Conservation (phyloP, 176 grass and related monocot genomes). For the Pontederia crassipes region DNA sequence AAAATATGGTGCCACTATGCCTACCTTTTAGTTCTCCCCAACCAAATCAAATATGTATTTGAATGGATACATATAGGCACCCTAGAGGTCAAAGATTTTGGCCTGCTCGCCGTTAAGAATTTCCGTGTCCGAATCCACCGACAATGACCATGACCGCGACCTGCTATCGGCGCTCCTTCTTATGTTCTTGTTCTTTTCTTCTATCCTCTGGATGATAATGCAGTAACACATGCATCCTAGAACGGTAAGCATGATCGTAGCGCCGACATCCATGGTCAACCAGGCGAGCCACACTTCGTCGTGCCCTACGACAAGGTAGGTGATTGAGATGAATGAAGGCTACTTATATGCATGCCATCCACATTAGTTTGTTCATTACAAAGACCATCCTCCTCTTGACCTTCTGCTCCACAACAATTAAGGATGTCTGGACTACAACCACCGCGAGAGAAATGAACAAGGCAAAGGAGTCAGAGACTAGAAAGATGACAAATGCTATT, state of each 20-base stretch:
- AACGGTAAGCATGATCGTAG: neutral
- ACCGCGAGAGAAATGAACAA: slow-evolving; percentile 93
- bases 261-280: neutral
- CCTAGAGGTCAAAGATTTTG: too few relatives aligned
- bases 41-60: too few relatives aligned
- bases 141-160: neutral
- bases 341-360: slow-evolving; percentile 75
- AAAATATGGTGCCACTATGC: too few relatives aligned
- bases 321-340: slow-evolving; percentile 93
- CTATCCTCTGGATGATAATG: neutral
- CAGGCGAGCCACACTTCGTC: slow-evolving; percentile 42
- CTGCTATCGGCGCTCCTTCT: neutral
- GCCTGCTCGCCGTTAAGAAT: too few relatives aligned
- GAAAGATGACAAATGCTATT: slow-evolving; percentile 76
- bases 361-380: slow-evolving; percentile 99
- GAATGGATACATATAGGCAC: too few relatives aligned
- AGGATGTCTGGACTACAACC: slow-evolving; percentile 33
- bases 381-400: slow-evolving; percentile 92
- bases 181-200: neutral
- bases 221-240: neutral
- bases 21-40: too few relatives aligned
- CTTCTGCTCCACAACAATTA: slow-evolving; percentile 54
- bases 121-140: neutral
- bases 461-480: slow-evolving; percentile 80
- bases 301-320: slow-evolving; percentile 67